phyloP scores from a whole-genome alignment of 106 monocot species.

The Dioscorea alata region DNA sequence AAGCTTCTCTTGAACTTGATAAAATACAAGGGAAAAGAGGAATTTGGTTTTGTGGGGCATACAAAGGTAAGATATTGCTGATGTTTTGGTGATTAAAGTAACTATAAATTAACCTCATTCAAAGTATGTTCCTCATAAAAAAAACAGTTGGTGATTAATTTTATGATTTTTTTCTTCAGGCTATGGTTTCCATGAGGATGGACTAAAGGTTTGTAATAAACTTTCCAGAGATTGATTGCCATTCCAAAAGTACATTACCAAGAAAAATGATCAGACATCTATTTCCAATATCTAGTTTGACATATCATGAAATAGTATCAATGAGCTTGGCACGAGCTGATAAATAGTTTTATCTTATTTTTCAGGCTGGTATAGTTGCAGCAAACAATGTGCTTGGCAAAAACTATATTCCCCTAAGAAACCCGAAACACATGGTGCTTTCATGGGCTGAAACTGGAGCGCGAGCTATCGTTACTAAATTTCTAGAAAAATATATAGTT shows the following conservation, averaged over 20 bases:
- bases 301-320: neutral
- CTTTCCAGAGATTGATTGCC: neutral
- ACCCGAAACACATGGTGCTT: conserved; percentile 68
- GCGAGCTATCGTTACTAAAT: conserved; percentile 52
- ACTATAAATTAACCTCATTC: neutral
- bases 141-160: neutral
- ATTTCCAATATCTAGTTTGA: neutral
- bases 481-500: conserved; percentile 48
- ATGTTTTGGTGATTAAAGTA: neutral
- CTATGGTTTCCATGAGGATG: conserved; percentile 98
- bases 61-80: conserved; percentile 47
- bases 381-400: conserved; percentile 51
- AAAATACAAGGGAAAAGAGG: conserved; percentile 73
- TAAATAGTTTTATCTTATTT: neutral
- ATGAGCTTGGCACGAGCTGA: neutral
- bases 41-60: conserved; percentile 96
- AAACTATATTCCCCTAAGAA: conserved; percentile 30
- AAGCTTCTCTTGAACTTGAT: conserved; percentile 73
- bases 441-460: conserved; percentile 77
- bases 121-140: neutral
- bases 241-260: neutral
- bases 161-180: conserved; percentile 31
- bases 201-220: conserved; percentile 51
- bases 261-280: neutral
- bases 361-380: conserved; percentile 64